phyloP scores from a whole-genome alignment of 1,284 basidiomycete genomes.

The Heimioporus punctisporus region DNA sequence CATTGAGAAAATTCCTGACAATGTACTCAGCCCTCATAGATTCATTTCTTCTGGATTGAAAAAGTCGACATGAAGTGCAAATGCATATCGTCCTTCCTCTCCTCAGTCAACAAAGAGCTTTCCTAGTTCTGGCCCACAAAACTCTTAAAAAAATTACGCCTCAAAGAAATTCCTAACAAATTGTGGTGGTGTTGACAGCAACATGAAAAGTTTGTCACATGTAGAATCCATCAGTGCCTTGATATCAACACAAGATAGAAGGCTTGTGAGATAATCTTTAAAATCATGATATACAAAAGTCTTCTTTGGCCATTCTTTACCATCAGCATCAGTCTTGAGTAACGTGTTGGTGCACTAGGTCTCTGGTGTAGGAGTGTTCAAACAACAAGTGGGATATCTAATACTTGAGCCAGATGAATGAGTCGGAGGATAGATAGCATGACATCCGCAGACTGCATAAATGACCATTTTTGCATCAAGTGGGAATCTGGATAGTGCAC shows the following conservation, averaged over 20 bases:
- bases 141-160: constrained; percentile 7
- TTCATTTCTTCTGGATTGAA: constrained; percentile 5
- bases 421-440: constrained; percentile 6
- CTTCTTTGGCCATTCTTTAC: background rate
- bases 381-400: constrained; percentile 4
- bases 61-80: constrained; percentile 3
- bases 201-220: background rate
- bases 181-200: background rate
- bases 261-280: constrained; percentile 5
- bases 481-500: too few species aligned
- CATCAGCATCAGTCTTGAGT: background rate
- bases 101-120: constrained; percentile 7
- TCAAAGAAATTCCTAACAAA: constrained; percentile 10
- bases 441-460: too few species aligned
- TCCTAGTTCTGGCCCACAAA: background rate
- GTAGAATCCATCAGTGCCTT: constrained; percentile 5
- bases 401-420: background rate
- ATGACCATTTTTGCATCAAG: too few species aligned
- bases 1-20: constrained; percentile 4
- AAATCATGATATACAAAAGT: constrained; percentile 10
- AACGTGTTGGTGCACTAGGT: constrained; percentile 1
- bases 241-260: constrained; percentile 3
- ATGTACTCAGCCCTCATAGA: background rate
- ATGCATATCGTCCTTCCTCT: background rate
- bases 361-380: background rate